Base-by-base conservation (phyloP, 257 asterid species). In the Ajuga chamaepitys region DNA sequence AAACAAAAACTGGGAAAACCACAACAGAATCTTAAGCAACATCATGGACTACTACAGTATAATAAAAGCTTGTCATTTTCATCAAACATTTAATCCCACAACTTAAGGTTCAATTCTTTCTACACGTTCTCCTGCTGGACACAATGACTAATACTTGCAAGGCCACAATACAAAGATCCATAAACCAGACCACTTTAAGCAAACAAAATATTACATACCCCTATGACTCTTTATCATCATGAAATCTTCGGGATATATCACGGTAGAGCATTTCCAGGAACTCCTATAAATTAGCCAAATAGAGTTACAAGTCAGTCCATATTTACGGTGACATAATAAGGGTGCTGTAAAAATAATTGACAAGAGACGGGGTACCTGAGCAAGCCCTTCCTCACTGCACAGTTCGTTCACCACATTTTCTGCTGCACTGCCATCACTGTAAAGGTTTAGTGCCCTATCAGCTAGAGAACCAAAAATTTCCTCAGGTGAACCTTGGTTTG, bases 211-310 rank as follows among this genome's bases (percentile, higher is more conserved):
- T 13, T 5, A n/a, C n/a, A n/a, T n/a, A 20, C 12, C 47, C 21
- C 44, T 44, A 75, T 1, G 73, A 70, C 47, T 54, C 68, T 46
- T 48, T 51, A 68, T 72, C 77, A 48, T 80, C 86, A 21, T 37
- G 70, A 63, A 83, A 40, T 32, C 85, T 78, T 42, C 64, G 62
- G 14, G 78, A 74, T 10, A 88, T 12, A 57, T 88, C 94, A 17
- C 44, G 69, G 18, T 55, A 68, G 59, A 88, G 74, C 88, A 88
- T 83, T 66, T 88, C 86, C 70, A 75, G 62, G 72, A 88, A 83
- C 16, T 83, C 95, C 94, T 88, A 78, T 37, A 20, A 20, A 30
- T 30, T 38, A 47, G 57, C 58, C 44, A 22, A 14, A 42, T 47
- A 14, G 44, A 45, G 41, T 26, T 28, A n/a, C 32, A 4, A 8